These are phyloP conservation scores for Vigna nakashimae DNA, from an alignment of 306 rosid species.

Conservation along the genomic window DNA sequence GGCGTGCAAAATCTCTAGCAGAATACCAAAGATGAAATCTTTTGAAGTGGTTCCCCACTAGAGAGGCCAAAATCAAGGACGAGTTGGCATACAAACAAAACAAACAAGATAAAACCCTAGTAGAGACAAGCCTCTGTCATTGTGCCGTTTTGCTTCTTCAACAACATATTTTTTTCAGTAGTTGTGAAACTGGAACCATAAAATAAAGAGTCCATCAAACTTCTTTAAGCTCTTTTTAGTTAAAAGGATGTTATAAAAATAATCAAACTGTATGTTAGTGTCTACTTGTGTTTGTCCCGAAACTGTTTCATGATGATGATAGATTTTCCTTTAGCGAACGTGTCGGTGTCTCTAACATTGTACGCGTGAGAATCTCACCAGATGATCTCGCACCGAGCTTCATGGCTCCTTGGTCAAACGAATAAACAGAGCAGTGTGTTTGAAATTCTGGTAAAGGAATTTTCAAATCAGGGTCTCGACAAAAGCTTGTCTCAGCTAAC, in stretches of 20 bases:
- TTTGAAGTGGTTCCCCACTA: slow-evolving; percentile 44
- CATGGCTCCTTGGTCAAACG: neutral
- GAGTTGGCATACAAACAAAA: slow-evolving; percentile 36
- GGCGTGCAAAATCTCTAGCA: slow-evolving; percentile 44
- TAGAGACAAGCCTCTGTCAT: slow-evolving; percentile 36
- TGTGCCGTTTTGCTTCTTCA: slow-evolving; percentile 31
- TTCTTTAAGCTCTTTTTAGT: neutral
- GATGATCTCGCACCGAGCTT: neutral
- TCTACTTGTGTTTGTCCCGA: neutral
- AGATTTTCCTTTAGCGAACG: neutral
- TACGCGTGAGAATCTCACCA: neutral
- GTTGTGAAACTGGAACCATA: slow-evolving; percentile 14
- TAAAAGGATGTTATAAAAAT: neutral
- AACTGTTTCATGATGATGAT: neutral
- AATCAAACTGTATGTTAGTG: neutral
- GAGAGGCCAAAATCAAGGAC: slow-evolving; percentile 43
- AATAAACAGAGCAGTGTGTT: neutral
- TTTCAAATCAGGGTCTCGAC: neutral
- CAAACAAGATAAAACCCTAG: slow-evolving; percentile 19
- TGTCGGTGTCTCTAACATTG: neutral
- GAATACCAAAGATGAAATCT: slow-evolving; percentile 31
- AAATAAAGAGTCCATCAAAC: slow-evolving; percentile 11
- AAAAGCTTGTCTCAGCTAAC: neutral
- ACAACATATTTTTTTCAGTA: neutral
- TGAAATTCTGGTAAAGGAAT: neutral